Evolutionary conservation across 2,329 filamentous ascomycete genomes (phyloP), one percentile per base, ranked within the genome.

Genomic region (Verticillium zaregamsianum): DNA sequence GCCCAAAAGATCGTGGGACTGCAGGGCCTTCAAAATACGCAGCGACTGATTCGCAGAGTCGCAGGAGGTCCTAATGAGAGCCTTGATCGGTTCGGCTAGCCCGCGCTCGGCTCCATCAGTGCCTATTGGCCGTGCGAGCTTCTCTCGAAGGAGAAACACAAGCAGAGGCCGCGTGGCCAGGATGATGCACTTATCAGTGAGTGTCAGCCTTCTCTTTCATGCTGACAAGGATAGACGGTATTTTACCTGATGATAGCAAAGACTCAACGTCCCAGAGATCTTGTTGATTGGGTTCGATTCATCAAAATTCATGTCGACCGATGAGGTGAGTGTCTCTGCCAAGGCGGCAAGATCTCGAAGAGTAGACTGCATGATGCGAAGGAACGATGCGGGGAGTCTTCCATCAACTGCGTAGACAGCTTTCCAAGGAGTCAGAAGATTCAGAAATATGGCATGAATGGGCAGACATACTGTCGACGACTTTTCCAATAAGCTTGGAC

Each of bases 341-440:
- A 62, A 35, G 15, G 31, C 39, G 14, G 35, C 58, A 55, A 64
- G 61, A 33, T 60, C 55, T 55, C 45, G 20, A 5, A 60, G 40
- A 8, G 55, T 52, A 32, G 40, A 55, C n/a, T 60, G 60, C 5
- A 63, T 39, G 25, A 54, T 62, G 35, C 59, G 40, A 9, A 62
- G 35, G 12, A 62, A 62, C 5, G 37, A 62, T 3, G 58, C 33
- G 5, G 58, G 55, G 9, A 60, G 62, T 3, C 52, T 64, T 3
- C 61, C 61, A 14, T 62, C 58, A 3, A 59, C 60, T 0, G 60
- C 58, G 7, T 63, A 63, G 6, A 63, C 60, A 12, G 62, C 62
- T 62, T 11, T 9, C 3, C 6, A 31, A 0, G 11, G 6, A 7
- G 32, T 12, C 54, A 56, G 32, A n/a, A 63, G n/a, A 33, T 9